Percentiles rank a stretch among this genome's conserved stretches.
phyloP scores from a whole-genome alignment of 139 green algal genomes.

The Chlamydomonas applanata region DNA sequence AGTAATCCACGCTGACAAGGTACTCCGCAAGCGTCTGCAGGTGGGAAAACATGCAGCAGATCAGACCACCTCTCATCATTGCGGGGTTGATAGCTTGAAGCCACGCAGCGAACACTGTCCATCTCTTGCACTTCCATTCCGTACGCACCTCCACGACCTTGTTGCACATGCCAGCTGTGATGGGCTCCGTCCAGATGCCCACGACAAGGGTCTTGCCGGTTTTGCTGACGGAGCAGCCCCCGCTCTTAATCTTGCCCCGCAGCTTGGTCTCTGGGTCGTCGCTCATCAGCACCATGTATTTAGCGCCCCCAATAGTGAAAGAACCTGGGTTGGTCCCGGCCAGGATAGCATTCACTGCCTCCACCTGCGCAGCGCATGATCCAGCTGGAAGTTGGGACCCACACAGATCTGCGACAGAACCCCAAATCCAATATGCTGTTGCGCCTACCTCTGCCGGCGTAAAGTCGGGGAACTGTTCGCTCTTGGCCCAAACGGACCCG shows the following conservation, averaged over 20 bases:
- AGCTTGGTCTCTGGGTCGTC: slow-evolving; percentile 25
- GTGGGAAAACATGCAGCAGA: not conserved
- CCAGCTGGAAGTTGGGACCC: slow-evolving; percentile 1
- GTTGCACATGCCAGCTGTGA: slow-evolving; percentile 14
- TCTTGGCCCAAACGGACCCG: slow-evolving; percentile 9
- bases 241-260: slow-evolving; percentile 12
- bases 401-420: slow-evolving; percentile 8
- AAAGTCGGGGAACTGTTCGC: slow-evolving; percentile 12
- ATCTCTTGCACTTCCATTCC: too few species aligned
- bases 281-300: slow-evolving; percentile 12
- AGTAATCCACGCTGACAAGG: slow-evolving; percentile 10
- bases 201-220: slow-evolving; percentile 3
- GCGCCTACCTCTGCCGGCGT: slow-evolving; percentile 5
- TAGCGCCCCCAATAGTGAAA: slow-evolving; percentile 15
- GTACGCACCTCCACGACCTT: not conserved
- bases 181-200: slow-evolving; percentile 19
- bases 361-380: not conserved
- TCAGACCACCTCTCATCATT: not conserved
- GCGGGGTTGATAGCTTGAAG: too few species aligned
- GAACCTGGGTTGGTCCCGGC: not conserved
- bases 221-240: slow-evolving; percentile 13
- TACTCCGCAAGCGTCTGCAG: slow-evolving; percentile 1
- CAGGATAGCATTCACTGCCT: not conserved
- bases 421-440: too few species aligned
- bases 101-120: too few species aligned